Evolutionary conservation across 2,329 filamentous ascomycete species (phyloP), one percentile per base, ranked within the genome.

Genomic region (Sporothrix globosa): DNA sequence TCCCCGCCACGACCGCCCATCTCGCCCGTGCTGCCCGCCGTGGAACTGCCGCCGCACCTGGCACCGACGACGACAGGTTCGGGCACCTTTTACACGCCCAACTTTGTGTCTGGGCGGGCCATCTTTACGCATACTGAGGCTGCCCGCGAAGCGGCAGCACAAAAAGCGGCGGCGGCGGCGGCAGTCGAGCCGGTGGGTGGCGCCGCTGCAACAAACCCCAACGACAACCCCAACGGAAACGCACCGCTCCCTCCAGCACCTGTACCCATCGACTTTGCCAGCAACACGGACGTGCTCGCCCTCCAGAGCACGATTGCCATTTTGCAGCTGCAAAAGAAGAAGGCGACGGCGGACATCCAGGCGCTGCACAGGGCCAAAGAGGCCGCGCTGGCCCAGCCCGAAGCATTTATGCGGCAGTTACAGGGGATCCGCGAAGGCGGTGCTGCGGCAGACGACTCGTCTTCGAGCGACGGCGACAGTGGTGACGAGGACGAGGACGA

Each of bases 201-300:
- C 19, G 30, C 24, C 6, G 3, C 67, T 2, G 10, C 11, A 44
- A 34, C 27, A 11, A 53, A 41, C 13, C 4, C 34, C 41, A 41
- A 30, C 24, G n/a, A 3, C 44, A 67, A 61, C 24, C 10, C 50
- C 11, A 60, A 68, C 48, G 41, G 48, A 3, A 34, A 63, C 24
- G 68, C 65, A 9, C 54, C 70, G 3, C 72, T 80, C 0, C 82
- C 85, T 1, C 85, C 85, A 4, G 81, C 82, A 2, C 83, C 84
- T 0, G 80, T 82, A 52, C 83, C 87, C 58, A 82, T 90, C 71
- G 83, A 86, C 75, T 88, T 90, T 72, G 83, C 86, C 73, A 80
- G 81, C 69, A 97, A 97, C 77, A 90, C 92, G 9, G 95, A 98
- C 82, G 93, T 91, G 30, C 90, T 97, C 72, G 95, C 95, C 5